phyloP scores from a whole-genome alignment of 768 basidiomycete genomes.

The Exsudoporus frostii region DNA sequence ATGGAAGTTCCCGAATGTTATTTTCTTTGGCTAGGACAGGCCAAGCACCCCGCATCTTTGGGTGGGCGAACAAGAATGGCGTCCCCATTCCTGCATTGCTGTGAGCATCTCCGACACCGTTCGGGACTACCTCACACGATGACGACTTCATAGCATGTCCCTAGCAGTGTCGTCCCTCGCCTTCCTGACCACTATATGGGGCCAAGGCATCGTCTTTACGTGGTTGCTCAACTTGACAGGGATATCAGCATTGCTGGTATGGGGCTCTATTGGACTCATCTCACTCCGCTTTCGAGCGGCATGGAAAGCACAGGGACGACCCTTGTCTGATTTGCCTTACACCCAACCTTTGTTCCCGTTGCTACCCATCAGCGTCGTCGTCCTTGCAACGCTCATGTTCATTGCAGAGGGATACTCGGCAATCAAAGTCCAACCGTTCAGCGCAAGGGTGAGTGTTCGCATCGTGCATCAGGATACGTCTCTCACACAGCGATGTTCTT shows the following conservation, averaged over 20 bases:
- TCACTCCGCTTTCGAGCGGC: conserved; percentile 63
- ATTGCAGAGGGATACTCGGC: conserved; percentile 53
- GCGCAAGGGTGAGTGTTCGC: conserved; percentile 33
- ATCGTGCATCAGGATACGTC: not conserved
- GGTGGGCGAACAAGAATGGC: conserved; percentile 60
- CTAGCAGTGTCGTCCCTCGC: conserved; percentile 48
- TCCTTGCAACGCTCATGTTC: conserved; percentile 51
- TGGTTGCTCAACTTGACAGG: conserved; percentile 65
- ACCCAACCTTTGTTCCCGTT: conserved; percentile 51
- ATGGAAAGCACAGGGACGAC: conserved; percentile 50
- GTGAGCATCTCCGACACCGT: conserved; percentile 34
- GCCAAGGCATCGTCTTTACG: conserved; percentile 50
- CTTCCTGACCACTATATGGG: conserved; percentile 59
- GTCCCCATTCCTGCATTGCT: conserved; percentile 58
- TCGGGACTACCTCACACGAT: not conserved
- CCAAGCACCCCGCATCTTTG: conserved; percentile 63
- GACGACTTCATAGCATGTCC: conserved; percentile 36
- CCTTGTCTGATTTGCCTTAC: conserved; percentile 55
- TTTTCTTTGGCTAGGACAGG: conserved; percentile 60
- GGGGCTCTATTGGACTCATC: conserved; percentile 56
- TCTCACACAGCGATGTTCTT: not conserved
- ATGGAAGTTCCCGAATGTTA: conserved; percentile 61
- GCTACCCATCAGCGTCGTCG: conserved; percentile 48
- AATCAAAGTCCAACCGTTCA: conserved; percentile 43
- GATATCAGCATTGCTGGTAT: conserved; percentile 64